A percentile compares a stretch with the other conserved stretches of the same genome.
phyloP scores from a whole-genome alignment of 2,329 filamentous ascomycete species.

The Arthrobotrys conoides region DNA sequence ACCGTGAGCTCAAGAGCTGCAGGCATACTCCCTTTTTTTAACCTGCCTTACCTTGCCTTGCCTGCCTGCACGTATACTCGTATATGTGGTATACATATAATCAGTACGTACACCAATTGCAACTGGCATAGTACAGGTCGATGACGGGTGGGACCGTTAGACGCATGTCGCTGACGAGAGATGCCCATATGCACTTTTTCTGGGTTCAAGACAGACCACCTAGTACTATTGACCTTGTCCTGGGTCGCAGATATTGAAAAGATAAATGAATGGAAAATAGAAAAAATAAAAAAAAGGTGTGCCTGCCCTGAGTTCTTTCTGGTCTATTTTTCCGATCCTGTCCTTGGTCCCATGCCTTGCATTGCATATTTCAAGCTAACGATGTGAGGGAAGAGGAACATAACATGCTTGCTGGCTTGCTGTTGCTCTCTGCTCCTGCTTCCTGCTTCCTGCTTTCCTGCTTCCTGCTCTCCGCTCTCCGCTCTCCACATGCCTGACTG shows the following conservation, averaged over 20 bases:
- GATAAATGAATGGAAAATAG: too few species aligned
- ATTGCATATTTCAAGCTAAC: constrained; percentile 61
- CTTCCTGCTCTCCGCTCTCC: not conserved
- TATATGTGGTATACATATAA: not conserved
- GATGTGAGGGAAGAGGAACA: constrained; percentile 59
- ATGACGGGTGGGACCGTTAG: constrained; percentile 21
- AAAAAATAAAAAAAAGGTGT: constrained; percentile 36
- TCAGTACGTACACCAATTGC: constrained; percentile 12
- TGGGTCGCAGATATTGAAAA: constrained; percentile 49
- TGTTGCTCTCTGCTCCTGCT: constrained; percentile 32
- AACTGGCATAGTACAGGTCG: constrained; percentile 18
- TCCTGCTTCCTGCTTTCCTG: not conserved
- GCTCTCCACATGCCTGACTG: not conserved
- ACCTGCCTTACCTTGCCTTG: not conserved
- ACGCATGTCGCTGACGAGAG: constrained; percentile 23
- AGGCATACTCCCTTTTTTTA: not conserved
- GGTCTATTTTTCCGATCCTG: constrained; percentile 58
- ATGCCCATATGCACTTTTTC: constrained; percentile 23
- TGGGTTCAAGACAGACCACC: constrained; percentile 8
- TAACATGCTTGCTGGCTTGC: constrained; percentile 54
- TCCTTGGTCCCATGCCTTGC: constrained; percentile 48
- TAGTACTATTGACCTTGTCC: not conserved
- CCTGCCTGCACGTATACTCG: not conserved
- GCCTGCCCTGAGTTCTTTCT: constrained; percentile 54
- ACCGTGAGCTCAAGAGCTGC: constrained; percentile 28